Evolutionary conservation across 192 early-diverging fungal species (phyloP), one percentile per base, ranked within the genome.

Genomic region (Globomyces pollinis-pini): DNA sequence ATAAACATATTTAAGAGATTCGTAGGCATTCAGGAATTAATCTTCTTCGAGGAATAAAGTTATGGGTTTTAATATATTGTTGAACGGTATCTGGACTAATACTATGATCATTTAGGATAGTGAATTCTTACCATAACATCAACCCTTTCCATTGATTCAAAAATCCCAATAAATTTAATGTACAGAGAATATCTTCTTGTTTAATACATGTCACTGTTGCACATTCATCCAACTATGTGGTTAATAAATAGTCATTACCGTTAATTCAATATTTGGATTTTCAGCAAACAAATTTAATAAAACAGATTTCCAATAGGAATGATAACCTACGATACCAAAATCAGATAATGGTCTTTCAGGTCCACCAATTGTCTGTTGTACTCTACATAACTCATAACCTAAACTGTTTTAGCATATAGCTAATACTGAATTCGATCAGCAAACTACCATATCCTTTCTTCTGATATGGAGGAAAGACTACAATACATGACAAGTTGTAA

Each of bases 401-500:
- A 29, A 2, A 49, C 11, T 18, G 12, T 16, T 38, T 39, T 0
- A 39, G n/a, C n/a, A n/a, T n/a, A n/a, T n/a, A n/a, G n/a, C n/a
- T 73, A 82, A 76, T 80, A 87, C 93, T 94, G 33, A 94, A 80
- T 67, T 94, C 94, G 47, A 97, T 95, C 24, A 97, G 67, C 42
- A 92, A 61, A 50, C 86, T 79, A 2, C 92, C 92, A 62, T 90
- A 91, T 13, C 86, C 87, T 61, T 87, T 86, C 26, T 86, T 73
- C 56, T 94, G 92, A 62, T 84, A 89, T 3, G 88, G 88, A 30
- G 94, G 94, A 0, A 97, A 73, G 13, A 88, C 77, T 57, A 94
- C 57, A 34, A 97, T 94, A 66, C 94, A 97, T 0, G 94, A 90
- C 18, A 97, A 64, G 55, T 95, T 95, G 68, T 90, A 90, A 39